A percentile compares a stretch with the other conserved stretches of the same genome.
These are phyloP conservation scores for Geosmithia putterillii DNA, from an alignment of 2,329 filamentous ascomycete species.

Conservation along the genomic window DNA sequence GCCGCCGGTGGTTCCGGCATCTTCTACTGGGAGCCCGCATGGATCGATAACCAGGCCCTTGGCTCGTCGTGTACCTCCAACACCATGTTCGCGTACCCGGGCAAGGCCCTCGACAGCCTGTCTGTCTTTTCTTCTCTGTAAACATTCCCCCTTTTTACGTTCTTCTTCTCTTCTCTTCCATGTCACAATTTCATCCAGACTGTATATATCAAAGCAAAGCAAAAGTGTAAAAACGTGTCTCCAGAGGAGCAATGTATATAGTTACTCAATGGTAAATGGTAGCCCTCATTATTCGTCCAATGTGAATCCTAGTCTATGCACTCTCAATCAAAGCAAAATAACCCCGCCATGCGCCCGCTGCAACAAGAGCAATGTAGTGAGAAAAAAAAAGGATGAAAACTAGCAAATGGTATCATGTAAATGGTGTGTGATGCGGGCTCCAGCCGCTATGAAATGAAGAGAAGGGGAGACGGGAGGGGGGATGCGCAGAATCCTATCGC, in stretches of 20 bases:
- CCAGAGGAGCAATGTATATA: neutral
- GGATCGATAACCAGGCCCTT: constrained; percentile 51
- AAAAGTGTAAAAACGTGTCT: neutral
- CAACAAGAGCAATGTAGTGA: neutral
- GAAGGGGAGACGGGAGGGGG: too few species aligned
- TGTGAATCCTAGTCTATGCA: neutral
- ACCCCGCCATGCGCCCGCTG: neutral
- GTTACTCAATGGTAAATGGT: neutral
- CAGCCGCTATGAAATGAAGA: constrained; percentile 1
- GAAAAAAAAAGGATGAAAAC: neutral
- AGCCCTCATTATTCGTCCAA: neutral
- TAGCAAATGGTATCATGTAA: constrained; percentile 3
- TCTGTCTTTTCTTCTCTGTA: constrained; percentile 29
- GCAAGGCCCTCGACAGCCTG: constrained; percentile 43
- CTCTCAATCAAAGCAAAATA: neutral
- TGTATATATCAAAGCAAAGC: neutral
- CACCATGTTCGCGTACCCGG: constrained; percentile 44
- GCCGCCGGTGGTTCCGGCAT: constrained; percentile 44
- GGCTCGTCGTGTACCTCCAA: constrained; percentile 56
- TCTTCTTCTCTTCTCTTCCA: neutral
- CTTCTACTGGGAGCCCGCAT: constrained; percentile 66
- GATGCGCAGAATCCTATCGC: too few species aligned
- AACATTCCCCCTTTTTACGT: neutral
- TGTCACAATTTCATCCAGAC: neutral
- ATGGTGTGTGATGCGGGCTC: neutral